Percentiles rank a stretch among this genome's conserved stretches.
Conservation (phyloP, 2,329 filamentous ascomycete species). For the Fusarium clavum region DNA sequence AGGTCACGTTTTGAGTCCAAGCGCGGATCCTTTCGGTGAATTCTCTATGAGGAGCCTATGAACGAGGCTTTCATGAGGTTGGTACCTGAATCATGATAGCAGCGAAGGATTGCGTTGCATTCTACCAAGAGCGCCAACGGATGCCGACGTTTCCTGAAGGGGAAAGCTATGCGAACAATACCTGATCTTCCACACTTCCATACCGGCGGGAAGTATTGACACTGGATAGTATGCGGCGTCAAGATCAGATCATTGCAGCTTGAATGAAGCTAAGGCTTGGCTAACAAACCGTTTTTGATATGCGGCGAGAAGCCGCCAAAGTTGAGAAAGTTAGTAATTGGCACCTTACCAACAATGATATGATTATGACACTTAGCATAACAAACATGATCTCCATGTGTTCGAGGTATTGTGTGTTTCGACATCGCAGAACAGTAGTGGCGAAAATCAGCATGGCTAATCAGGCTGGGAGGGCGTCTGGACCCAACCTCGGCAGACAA, state of each 20-base stretch:
- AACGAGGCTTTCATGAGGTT: not conserved
- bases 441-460: no score
- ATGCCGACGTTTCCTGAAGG: not conserved
- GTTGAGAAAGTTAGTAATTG: no score
- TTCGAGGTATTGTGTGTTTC: no score
- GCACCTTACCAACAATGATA: no score
- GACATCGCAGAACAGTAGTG: no score
- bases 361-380: no score
- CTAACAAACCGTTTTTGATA: not conserved
- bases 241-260: not conserved
- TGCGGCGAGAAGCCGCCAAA: no score
- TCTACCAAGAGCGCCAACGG: not conserved
- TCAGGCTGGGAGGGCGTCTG: no score
- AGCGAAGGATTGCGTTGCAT: not conserved
- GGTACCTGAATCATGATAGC: not conserved
- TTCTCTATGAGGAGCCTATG: not conserved
- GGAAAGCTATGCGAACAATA: not conserved
- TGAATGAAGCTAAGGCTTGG: not conserved
- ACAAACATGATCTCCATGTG: no score
- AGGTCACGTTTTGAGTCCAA: not conserved
- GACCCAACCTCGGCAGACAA: no score
- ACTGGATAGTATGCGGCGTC: not conserved
- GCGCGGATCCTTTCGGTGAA: not conserved
- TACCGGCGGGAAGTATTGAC: not conserved
- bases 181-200: not conserved